These are phyloP conservation scores for Cavenderia fasciculata DNA, from an alignment of 78 protist species.

Conservation along the genomic window DNA sequence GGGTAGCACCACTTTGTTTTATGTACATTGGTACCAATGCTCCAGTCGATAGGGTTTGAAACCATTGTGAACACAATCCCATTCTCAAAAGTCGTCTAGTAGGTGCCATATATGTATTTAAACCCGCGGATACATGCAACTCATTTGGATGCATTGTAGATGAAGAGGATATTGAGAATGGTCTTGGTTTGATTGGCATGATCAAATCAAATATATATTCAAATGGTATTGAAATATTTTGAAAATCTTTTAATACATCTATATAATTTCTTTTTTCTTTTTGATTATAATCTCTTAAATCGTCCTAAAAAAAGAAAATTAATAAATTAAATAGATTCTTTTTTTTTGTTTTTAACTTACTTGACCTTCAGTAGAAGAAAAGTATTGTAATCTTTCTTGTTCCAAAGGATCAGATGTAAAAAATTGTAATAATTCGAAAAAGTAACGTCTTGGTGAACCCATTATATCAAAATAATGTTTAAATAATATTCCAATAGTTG, in stretches of 20 bases:
- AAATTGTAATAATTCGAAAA: slow-evolving; percentile 70
- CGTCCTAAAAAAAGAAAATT: slow-evolving; percentile 11
- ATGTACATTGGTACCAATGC: slow-evolving; percentile 34
- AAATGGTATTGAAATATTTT: slow-evolving; percentile 35
- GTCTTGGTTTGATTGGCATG: slow-evolving; percentile 75
- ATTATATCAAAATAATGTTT: slow-evolving; percentile 64
- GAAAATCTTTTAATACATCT: slow-evolving; percentile 73
- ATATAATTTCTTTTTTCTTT: slow-evolving; percentile 75
- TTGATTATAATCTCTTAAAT: slow-evolving; percentile 70
- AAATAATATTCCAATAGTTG: slow-evolving; percentile 20
- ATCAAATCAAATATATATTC: slow-evolving; percentile 80
- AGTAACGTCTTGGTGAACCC: slow-evolving; percentile 80
- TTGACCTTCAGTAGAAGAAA: slow-evolving; percentile 79
- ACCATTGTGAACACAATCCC: slow-evolving; percentile 74
- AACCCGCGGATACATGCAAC: slow-evolving; percentile 56
- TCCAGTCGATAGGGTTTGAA: slow-evolving; percentile 2
- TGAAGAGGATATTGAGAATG: slow-evolving; percentile 84
- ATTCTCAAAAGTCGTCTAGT: slow-evolving; percentile 43
- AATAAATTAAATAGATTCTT: too few species aligned
- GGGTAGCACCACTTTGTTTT: slow-evolving; percentile 50
- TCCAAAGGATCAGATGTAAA: slow-evolving; percentile 32
- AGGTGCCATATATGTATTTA: slow-evolving; percentile 45
- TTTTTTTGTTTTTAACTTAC: neutral
- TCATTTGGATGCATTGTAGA: slow-evolving; percentile 9
- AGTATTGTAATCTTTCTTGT: slow-evolving; percentile 70